These are phyloP conservation scores for Serendipita indica DNA, from an alignment of 768 basidiomycete species.

Conservation along the genomic window DNA sequence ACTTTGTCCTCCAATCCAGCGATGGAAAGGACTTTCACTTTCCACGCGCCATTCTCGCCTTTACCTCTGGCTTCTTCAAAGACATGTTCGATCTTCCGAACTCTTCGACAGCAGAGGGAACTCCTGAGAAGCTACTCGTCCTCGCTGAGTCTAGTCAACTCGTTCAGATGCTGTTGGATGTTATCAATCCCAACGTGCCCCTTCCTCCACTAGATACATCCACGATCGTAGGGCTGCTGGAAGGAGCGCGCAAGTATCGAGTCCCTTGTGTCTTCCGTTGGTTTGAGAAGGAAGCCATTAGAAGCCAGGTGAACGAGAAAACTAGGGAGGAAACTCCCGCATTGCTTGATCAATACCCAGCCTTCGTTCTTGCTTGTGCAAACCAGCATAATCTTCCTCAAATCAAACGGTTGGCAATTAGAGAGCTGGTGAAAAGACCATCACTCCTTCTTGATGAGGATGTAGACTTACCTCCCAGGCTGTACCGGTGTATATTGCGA, in stretches of 20 bases:
- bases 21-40: neutral
- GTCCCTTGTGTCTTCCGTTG: neutral
- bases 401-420: neutral
- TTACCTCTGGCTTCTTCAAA: neutral
- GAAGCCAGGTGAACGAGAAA: neutral
- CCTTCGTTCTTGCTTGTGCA: neutral
- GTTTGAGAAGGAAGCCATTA: neutral
- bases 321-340: neutral
- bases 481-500: too few species aligned
- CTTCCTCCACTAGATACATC: too few species aligned
- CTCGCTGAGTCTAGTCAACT: neutral
- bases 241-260: neutral
- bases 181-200: too few species aligned
- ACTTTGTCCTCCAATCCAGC: neutral
- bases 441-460: neutral
- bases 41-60: neutral
- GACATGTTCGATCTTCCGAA: neutral
- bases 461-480: too few species aligned
- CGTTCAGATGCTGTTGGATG: neutral
- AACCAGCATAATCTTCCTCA: neutral
- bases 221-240: neutral
- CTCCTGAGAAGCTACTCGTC: neutral
- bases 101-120: neutral
- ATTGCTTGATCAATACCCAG: neutral
- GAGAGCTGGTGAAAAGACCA: neutral